Evolutionary conservation across 2,329 filamentous ascomycete species (phyloP), one percentile per base, ranked within the genome.

Genomic region (Fusarium concolor): DNA sequence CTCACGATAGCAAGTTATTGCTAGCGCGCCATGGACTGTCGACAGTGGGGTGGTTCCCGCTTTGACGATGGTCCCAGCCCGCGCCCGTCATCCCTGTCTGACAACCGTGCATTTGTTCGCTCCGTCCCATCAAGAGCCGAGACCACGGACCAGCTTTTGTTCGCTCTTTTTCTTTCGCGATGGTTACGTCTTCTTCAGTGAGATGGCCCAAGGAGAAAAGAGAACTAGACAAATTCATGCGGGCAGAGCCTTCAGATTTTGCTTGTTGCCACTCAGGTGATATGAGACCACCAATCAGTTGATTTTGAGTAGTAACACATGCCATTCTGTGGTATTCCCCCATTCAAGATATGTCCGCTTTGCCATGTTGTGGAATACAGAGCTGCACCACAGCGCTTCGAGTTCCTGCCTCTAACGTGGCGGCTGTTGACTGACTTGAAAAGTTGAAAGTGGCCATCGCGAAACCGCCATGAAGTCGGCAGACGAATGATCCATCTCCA

Each of bases 401-500:
- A 73, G 72, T 74, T 74, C 71, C 72, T 74, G 72, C 72, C 67
- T 74, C 57, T 46, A 70, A 74, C 72, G 72, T 74, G 72, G 72
- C 72, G 67, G 59, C 57, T 64, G 67, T 63, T 74, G 42, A 74
- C 62, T 74, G 71, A 74, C 60, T 43, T 72, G 50, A 67, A 57
- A 37, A 26, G 58, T 43, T 72, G 50, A 67, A 57, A 37, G 26
- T 59, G 38, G 44, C 43, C 56, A 46, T 71, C 43, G 39, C 70
- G 52, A 53, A 65, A 55, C 39, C 49, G 51, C 59, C 55, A 55
- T 41, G 50, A 38, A 56, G 55, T 53, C 53, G 46, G 42, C 57
- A 58, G 56, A 57, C 62, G 56, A 65, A 71, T 68, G 43, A 68
- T 60, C 44, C 57, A 55, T 42, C 54, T 57, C 49, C 59, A 56